These are phyloP conservation scores for Avena sativa DNA, from an alignment of 176 grass and related monocot genomes.

Conservation along the genomic window DNA sequence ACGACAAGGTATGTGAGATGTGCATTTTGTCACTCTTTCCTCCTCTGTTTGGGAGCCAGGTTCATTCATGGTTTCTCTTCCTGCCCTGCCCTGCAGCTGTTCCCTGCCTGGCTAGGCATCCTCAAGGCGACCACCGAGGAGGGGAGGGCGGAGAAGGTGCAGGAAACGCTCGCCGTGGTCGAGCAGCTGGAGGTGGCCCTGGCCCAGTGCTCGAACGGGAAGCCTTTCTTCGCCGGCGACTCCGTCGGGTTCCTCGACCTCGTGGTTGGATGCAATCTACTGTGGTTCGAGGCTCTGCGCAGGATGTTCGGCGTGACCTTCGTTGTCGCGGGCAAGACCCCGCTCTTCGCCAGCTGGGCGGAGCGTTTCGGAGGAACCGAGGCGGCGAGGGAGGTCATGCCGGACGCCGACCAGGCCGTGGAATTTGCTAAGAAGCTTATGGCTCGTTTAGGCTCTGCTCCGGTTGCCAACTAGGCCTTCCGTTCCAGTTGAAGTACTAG, in stretches of 20 bases:
- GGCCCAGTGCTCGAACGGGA: conserved; percentile 30
- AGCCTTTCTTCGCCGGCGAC: conserved; percentile 42
- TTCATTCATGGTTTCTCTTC: not conserved
- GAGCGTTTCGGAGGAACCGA: not conserved
- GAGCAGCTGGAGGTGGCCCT: conserved; percentile 38
- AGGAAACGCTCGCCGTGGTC: not conserved
- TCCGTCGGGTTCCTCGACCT: conserved; percentile 32
- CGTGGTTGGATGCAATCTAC: not conserved
- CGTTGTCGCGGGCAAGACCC: not conserved
- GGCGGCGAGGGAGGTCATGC: not conserved
- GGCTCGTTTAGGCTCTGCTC: not conserved
- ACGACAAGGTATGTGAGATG: conserved; percentile 44
- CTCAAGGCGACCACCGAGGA: conserved; percentile 32
- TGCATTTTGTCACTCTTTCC: not conserved
- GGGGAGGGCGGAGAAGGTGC: conserved; percentile 4
- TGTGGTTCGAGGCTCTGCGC: not conserved
- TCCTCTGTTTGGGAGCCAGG: not conserved
- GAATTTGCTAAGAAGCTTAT: not conserved
- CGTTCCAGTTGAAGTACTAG: not conserved
- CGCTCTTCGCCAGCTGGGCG: not conserved
- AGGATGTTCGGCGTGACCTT: not conserved
- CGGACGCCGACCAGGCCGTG: not conserved
- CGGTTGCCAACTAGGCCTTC: not conserved
- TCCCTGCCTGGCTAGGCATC: not conserved
- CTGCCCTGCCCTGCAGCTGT: not conserved